phyloP scores from a whole-genome alignment of 148 eudicot species.

The Rhododendron griersonianum region DNA sequence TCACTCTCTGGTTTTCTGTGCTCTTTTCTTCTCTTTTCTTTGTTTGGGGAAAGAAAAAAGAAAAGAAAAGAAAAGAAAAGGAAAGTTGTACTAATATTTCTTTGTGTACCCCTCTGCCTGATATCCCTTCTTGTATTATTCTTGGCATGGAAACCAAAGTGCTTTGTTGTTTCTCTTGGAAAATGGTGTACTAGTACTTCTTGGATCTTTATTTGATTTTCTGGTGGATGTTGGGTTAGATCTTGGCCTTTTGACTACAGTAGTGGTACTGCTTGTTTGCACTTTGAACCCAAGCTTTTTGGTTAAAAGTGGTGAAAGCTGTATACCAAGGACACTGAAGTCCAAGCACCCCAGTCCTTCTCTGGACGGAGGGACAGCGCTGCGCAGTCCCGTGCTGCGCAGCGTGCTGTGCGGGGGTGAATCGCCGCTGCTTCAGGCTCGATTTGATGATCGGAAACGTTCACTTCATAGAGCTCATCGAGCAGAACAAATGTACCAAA shows the following conservation, averaged over 20 bases:
- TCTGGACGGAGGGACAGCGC: too few species aligned
- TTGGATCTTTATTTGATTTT: neutral
- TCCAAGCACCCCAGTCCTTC: neutral
- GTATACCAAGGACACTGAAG: neutral
- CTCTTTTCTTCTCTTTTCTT: neutral
- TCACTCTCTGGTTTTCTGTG: neutral
- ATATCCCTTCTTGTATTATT: neutral
- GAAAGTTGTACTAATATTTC: neutral
- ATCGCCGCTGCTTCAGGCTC: too few species aligned
- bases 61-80: neutral
- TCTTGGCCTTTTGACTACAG: slow-evolving; percentile 4
- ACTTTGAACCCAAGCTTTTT: slow-evolving; percentile 1
- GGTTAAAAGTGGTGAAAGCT: neutral
- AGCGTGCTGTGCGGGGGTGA: too few species aligned
- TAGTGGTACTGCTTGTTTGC: neutral
- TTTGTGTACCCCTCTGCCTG: neutral
- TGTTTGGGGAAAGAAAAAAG: slow-evolving; percentile 12
- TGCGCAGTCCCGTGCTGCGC: too few species aligned
- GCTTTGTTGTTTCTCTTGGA: slow-evolving; percentile 4
- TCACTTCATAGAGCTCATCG: too few species aligned
- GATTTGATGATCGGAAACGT: too few species aligned
- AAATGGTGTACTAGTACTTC: neutral
- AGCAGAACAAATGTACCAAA: too few species aligned
- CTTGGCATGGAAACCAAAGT: slow-evolving; percentile 1
- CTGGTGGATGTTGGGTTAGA: neutral